A percentile compares a stretch with the other conserved stretches of the same genome.
Conservation (phyloP, 1,284 basidiomycete genomes). For the Cystobasidium slooffiae region DNA sequence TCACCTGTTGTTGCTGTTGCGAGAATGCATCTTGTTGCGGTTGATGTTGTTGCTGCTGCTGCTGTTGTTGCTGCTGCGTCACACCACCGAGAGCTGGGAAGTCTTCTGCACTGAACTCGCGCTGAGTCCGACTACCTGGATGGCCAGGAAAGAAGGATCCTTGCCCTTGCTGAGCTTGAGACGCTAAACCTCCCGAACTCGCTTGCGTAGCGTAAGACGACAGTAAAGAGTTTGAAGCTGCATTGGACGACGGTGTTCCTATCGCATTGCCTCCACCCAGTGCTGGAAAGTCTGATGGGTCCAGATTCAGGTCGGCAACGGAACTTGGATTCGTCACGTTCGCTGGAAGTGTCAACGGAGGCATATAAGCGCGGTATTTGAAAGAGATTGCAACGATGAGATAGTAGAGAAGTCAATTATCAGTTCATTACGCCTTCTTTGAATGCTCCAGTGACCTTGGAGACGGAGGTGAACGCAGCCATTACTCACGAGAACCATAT, state of each 20-base stretch:
- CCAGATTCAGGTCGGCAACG: slow-evolving; percentile 69
- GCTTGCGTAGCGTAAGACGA: slow-evolving; percentile 52
- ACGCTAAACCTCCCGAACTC: slow-evolving; percentile 17
- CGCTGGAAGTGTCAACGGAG: not conserved
- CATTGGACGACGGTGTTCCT: not conserved
- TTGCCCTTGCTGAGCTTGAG: slow-evolving; percentile 7
- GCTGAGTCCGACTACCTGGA: slow-evolving; percentile 5
- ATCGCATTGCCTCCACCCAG: slow-evolving; percentile 64
- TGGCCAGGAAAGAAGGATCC: slow-evolving; percentile 23
- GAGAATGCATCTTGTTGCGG: not conserved
- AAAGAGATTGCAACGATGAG: not conserved
- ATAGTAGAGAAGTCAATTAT: not conserved
- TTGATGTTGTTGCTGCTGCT: slow-evolving; percentile 9
- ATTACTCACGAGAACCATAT: slow-evolving; percentile 38
- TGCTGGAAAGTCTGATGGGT: slow-evolving; percentile 82
- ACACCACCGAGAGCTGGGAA: slow-evolving; percentile 53
- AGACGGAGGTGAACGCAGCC: not conserved
- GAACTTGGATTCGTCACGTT: slow-evolving; percentile 33
- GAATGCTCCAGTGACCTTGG: no score
- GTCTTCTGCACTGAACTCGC: slow-evolving; percentile 51
- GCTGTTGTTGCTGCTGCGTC: slow-evolving; percentile 13
- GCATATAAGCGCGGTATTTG: not conserved
- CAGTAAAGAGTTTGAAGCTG: slow-evolving; percentile 46
- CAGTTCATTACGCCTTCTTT: no score
- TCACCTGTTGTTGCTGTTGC: slow-evolving; percentile 41